Evolutionary conservation across 352 stramenopile genomes (phyloP).

Genomic region (Elongisporangium prolatum): DNA sequence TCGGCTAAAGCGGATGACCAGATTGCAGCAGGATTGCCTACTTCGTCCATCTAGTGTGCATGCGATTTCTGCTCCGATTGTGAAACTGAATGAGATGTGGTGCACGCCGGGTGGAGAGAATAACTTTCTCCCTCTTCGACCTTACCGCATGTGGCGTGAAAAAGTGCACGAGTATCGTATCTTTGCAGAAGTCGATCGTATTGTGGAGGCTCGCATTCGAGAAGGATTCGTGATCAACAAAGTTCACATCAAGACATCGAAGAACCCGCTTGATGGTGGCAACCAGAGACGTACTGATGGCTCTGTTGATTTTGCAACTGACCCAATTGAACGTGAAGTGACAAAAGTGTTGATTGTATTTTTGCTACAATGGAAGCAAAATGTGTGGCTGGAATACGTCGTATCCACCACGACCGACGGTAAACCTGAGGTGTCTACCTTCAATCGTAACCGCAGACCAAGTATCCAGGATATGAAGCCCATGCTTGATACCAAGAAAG

Average conservation of each 20-base stretch:
- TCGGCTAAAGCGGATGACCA: slow-evolving; percentile 46
- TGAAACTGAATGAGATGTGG: slow-evolving; percentile 65
- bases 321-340: slow-evolving; percentile 17
- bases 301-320: slow-evolving; percentile 4
- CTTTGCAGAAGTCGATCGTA: slow-evolving; percentile 70
- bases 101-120: slow-evolving; percentile 20
- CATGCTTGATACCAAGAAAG: background rate
- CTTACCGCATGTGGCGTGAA: slow-evolving; percentile 84
- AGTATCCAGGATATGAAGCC: background rate
- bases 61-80: slow-evolving; percentile 53
- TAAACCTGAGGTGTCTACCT: slow-evolving; percentile 4
- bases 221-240: slow-evolving; percentile 87
- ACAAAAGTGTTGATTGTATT: slow-evolving; percentile 81
- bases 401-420: slow-evolving; percentile 62
- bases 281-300: slow-evolving; percentile 11
- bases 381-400: slow-evolving; percentile 88
- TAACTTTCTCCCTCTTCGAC: slow-evolving; percentile 65
- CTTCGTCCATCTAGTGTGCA: slow-evolving; percentile 65
- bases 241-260: slow-evolving; percentile 52
- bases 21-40: slow-evolving; percentile 54
- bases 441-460: background rate
- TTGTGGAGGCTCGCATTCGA: slow-evolving; percentile 72
- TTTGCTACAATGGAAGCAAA: slow-evolving; percentile 84
- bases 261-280: slow-evolving; percentile 18
- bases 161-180: slow-evolving; percentile 88